Percentiles rank a stretch among this genome's conserved stretches.
These are phyloP conservation scores for Cordyceps fumosorosea DNA, from an alignment of 2,329 filamentous ascomycete genomes.

Conservation along the genomic window DNA sequence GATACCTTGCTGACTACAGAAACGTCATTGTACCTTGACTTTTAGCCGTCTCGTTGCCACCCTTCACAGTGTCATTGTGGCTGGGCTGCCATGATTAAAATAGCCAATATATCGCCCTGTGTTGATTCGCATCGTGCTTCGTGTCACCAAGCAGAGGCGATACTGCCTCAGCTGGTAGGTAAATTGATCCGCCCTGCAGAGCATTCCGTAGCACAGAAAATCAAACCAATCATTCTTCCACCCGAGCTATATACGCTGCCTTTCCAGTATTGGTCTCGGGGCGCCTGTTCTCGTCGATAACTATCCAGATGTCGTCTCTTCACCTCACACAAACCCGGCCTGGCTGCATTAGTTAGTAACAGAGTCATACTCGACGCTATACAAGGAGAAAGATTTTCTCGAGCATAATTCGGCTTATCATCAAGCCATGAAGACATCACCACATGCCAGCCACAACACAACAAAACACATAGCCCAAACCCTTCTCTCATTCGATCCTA, in stretches of 20 bases:
- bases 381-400: too few species aligned
- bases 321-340: too few species aligned
- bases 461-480: not conserved
- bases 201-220: not conserved
- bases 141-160: not conserved
- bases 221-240: not conserved
- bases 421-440: too few species aligned
- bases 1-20: not conserved
- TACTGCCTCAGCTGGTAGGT: not conserved
- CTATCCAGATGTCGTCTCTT: not conserved
- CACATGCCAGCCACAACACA: too few species aligned
- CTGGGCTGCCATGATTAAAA: not conserved
- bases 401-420: too few species aligned
- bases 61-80: too few species aligned
- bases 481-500: not conserved
- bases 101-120: not conserved
- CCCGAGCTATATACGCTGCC: not conserved
- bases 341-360: too few species aligned
- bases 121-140: not conserved
- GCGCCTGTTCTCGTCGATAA: not conserved
- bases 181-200: not conserved
- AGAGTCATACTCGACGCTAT: too few species aligned
- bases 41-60: too few species aligned
- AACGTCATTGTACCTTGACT: not conserved
- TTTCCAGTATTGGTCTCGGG: not conserved